Conservation (phyloP, 192 early-diverging fungal genomes). For the Entrophospora sp. region DNA sequence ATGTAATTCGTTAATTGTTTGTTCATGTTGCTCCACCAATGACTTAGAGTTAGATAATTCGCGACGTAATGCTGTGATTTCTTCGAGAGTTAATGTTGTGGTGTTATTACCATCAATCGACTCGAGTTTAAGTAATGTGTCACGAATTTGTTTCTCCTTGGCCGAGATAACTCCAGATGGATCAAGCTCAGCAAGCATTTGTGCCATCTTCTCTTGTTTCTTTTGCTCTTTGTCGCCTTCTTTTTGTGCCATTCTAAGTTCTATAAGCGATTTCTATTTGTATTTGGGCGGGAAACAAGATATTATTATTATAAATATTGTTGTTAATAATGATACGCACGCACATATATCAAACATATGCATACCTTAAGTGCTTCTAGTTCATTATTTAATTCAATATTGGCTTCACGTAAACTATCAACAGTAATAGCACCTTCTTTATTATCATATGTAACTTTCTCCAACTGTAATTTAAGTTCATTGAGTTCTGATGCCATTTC, state of each 20-base stretch:
- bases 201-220: slow-evolving; percentile 76
- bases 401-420: slow-evolving; percentile 81
- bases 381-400: slow-evolving; percentile 64
- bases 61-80: slow-evolving; percentile 55
- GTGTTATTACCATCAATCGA: slow-evolving; percentile 44
- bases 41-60: slow-evolving; percentile 63
- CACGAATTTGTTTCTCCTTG: slow-evolving; percentile 68
- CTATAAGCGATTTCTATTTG: not conserved
- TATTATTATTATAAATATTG: not conserved
- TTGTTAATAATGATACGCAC: not conserved
- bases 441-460: slow-evolving; percentile 80
- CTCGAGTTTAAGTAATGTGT: slow-evolving; percentile 58
- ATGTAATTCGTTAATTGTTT: slow-evolving; percentile 51
- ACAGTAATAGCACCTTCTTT: slow-evolving; percentile 86
- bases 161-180: slow-evolving; percentile 63
- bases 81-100: slow-evolving; percentile 43
- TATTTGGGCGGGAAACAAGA: not conserved
- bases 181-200: slow-evolving; percentile 77
- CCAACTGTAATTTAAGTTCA: slow-evolving; percentile 75
- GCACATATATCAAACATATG: not conserved
- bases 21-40: slow-evolving; percentile 53
- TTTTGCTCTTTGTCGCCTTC: slow-evolving; percentile 65
- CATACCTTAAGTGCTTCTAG: slow-evolving; percentile 49
- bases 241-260: slow-evolving; percentile 29
- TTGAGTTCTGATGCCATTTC: slow-evolving; percentile 56